These are phyloP conservation scores for Podospora pseudopauciseta DNA, from an alignment of 495 filamentous ascomycete genomes.

Conservation along the genomic window DNA sequence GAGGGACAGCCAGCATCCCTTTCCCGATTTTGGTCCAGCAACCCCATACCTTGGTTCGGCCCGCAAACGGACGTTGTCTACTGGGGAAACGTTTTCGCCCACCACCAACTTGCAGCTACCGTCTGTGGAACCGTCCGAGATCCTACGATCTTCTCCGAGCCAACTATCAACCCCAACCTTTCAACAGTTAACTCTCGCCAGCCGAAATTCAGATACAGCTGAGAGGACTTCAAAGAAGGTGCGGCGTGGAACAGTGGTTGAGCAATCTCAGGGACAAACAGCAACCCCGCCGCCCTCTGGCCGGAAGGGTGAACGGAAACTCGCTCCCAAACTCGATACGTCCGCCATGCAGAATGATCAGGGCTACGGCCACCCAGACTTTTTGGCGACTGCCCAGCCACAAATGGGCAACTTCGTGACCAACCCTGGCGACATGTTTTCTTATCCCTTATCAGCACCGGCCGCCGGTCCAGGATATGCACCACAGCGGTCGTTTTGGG, in stretches of 20 bases:
- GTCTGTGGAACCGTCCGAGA: constrained; percentile 55
- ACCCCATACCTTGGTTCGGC: constrained; percentile 32
- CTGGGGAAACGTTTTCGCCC: constrained; percentile 47
- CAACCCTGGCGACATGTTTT: constrained; percentile 51
- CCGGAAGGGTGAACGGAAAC: constrained; percentile 49
- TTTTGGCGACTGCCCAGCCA: constrained; percentile 40
- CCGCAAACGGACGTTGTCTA: constrained; percentile 41
- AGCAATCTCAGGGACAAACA: constrained; percentile 42
- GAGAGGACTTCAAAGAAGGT: constrained; percentile 39
- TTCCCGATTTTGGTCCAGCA: constrained; percentile 38
- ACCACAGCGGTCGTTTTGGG: constrained; percentile 71
- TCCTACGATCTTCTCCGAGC: constrained; percentile 54
- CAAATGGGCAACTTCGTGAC: constrained; percentile 38
- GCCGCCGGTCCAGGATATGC: constrained; percentile 65
- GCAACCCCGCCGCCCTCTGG: constrained; percentile 51
- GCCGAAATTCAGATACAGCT: constrained; percentile 22
- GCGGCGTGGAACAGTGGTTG: constrained; percentile 35
- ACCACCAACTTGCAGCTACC: constrained; percentile 50
- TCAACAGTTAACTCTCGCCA: constrained; percentile 16
- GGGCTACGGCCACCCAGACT: constrained; percentile 43
- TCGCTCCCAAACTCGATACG: constrained; percentile 49
- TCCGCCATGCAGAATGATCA: constrained; percentile 53
- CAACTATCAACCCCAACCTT: constrained; percentile 40
- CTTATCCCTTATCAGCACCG: constrained; percentile 66
- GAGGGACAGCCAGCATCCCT: constrained; percentile 37